These are phyloP conservation scores for Paracoccidioides lutzii DNA, from an alignment of 2,329 filamentous ascomycete species.

Conservation along the genomic window DNA sequence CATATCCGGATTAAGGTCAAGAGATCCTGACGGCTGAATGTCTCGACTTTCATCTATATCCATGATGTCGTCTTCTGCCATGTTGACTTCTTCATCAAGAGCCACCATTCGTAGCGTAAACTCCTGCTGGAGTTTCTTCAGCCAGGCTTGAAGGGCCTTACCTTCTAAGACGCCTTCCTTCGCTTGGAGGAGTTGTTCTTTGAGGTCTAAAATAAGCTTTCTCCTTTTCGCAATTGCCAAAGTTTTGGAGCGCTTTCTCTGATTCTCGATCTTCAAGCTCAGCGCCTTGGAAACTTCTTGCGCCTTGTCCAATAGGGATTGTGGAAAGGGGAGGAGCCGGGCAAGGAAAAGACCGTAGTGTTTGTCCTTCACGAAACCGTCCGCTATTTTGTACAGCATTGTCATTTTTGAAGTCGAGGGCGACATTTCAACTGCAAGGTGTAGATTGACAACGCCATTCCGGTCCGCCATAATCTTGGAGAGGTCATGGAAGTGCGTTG, in stretches of 20 bases:
- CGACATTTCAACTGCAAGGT: constrained; percentile 59
- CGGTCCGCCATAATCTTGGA: constrained; percentile 61
- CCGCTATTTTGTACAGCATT: constrained; percentile 75
- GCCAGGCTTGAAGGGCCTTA: constrained; percentile 48
- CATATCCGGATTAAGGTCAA: constrained; percentile 1
- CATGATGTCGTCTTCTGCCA: constrained; percentile 2
- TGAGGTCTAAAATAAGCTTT: constrained; percentile 59
- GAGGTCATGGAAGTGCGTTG: constrained; percentile 80
- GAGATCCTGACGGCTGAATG: not conserved
- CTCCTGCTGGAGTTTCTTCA: constrained; percentile 57
- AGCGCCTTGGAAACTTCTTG: constrained; percentile 53
- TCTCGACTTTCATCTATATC: constrained; percentile 1
- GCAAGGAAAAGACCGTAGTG: constrained; percentile 82
- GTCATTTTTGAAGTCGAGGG: constrained; percentile 51
- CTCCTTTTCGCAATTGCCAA: constrained; percentile 50
- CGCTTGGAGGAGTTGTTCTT: constrained; percentile 60
- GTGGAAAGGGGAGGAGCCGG: constrained; percentile 58
- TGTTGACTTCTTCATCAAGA: constrained; percentile 30
- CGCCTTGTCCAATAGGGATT: constrained; percentile 53
- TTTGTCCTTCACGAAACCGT: constrained; percentile 55
- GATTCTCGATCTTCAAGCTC: constrained; percentile 43
- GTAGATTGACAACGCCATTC: constrained; percentile 68
- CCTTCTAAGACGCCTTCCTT: constrained; percentile 52
- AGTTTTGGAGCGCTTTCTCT: constrained; percentile 46
- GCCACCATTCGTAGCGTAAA: constrained; percentile 60